These are phyloP conservation scores for Vaccinium corymbosum DNA, from an alignment of 148 eudicot genomes.

Conservation along the genomic window DNA sequence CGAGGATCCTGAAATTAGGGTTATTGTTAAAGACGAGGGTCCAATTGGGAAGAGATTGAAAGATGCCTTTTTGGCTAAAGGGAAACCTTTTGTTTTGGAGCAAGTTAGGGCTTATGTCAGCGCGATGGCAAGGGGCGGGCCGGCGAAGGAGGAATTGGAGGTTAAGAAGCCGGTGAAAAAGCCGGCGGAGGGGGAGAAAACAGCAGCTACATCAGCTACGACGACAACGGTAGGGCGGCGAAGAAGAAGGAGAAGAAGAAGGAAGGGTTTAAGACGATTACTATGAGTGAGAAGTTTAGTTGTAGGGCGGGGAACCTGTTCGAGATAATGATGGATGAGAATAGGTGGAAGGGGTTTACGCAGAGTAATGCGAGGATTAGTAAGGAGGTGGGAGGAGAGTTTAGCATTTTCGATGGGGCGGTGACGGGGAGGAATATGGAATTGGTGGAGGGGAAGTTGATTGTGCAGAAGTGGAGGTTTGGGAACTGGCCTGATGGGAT, in stretches of 20 bases:
- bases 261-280: conserved; percentile 82
- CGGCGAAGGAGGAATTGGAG: conserved; percentile 74
- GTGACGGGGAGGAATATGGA: conserved; percentile 78
- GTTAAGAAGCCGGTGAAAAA: conserved; percentile 44
- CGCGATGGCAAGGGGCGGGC: conserved; percentile 88
- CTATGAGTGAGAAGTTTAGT: conserved; percentile 77
- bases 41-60: conserved; percentile 51
- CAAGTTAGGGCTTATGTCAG: conserved; percentile 64
- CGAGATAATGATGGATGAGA: conserved; percentile 97
- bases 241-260: conserved; percentile 44
- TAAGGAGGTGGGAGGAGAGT: conserved; percentile 85
- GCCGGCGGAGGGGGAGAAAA: conserved; percentile 15
- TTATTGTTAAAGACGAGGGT: conserved; percentile 55
- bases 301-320: conserved; percentile 72
- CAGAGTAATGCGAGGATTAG: conserved; percentile 90
- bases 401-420: conserved; percentile 82
- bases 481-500: conserved; percentile 94
- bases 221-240: conserved; percentile 3
- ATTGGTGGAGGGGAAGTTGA: conserved; percentile 75
- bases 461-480: conserved; percentile 96
- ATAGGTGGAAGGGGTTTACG: conserved; percentile 97
- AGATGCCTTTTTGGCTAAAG: conserved; percentile 57
- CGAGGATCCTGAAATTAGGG: conserved; percentile 67
- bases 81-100: conserved; percentile 57
- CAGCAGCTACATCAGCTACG: neutral